Conservation (phyloP, 2,329 filamentous ascomycete genomes). For the Aspergillus sp. region DNA sequence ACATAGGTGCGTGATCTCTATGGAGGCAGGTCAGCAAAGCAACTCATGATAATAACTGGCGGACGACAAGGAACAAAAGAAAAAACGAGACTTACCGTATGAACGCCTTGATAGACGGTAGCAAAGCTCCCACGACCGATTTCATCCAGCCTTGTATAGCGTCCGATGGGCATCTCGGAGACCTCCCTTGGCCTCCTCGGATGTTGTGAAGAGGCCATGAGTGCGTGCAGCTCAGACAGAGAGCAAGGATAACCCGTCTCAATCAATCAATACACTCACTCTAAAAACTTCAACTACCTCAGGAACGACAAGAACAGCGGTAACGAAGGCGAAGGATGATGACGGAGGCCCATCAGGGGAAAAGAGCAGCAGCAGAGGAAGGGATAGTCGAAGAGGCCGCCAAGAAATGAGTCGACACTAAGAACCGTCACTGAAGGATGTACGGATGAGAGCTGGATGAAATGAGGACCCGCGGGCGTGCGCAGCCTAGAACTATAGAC, state of each 20-base stretch:
- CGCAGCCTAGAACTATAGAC: conserved; percentile 3
- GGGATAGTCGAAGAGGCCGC: neutral
- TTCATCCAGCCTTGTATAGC: conserved; percentile 75
- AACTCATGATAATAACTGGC: too few species aligned
- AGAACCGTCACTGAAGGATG: too few species aligned
- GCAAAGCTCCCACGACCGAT: conserved; percentile 98
- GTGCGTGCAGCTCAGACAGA: neutral
- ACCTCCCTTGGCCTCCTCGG: conserved; percentile 33
- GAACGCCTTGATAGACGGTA: conserved; percentile 79
- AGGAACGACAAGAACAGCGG: conserved; percentile 19
- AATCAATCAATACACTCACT: too few species aligned
- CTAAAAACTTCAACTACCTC: conserved; percentile 28
- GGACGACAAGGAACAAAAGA: neutral
- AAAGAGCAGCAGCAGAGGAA: neutral
- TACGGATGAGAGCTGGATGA: too few species aligned
- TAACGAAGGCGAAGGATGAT: conserved; percentile 11
- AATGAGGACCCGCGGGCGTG: conserved; percentile 7
- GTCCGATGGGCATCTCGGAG: conserved; percentile 50
- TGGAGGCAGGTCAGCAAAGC: conserved; percentile 8
- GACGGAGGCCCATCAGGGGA: conserved; percentile 29
- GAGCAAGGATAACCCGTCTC: conserved; percentile 1
- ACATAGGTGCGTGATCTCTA: conserved; percentile 74
- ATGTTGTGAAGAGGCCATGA: conserved; percentile 23
- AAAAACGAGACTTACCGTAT: conserved; percentile 56
- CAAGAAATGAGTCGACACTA: neutral